phyloP scores from a whole-genome alignment of 805 yeast genomes.

The Jamesozyma jinghongensis region DNA sequence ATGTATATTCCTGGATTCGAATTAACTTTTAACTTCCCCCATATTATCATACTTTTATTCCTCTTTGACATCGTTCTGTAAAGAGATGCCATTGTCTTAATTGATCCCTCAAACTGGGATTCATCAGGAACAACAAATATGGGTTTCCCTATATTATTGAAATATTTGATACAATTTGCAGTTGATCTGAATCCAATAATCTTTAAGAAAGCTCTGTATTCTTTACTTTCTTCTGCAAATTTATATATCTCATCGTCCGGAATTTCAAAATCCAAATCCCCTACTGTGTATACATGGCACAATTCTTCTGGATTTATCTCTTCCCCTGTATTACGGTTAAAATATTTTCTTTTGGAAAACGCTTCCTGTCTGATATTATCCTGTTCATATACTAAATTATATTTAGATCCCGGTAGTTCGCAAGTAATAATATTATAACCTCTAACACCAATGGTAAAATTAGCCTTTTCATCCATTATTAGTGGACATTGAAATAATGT shows the following conservation, averaged over 20 bases:
- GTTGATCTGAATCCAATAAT: slow-evolving; percentile 58
- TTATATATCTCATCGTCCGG: slow-evolving; percentile 31
- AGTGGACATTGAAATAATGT: slow-evolving; percentile 55
- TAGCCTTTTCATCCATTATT: slow-evolving; percentile 39
- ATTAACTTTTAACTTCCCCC: slow-evolving; percentile 53
- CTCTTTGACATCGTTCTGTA: slow-evolving; percentile 48
- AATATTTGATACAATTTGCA: slow-evolving; percentile 36
- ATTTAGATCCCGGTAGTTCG: slow-evolving; percentile 39
- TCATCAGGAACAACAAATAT: slow-evolving; percentile 61
- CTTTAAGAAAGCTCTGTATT: slow-evolving; percentile 43
- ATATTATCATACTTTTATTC: slow-evolving; percentile 54
- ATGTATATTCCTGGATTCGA: slow-evolving; percentile 51
- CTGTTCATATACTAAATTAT: slow-evolving; percentile 45
- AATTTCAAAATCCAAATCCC: slow-evolving; percentile 37
- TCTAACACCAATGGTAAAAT: slow-evolving; percentile 52
- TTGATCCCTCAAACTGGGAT: slow-evolving; percentile 51
- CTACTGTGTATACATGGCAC: slow-evolving; percentile 36
- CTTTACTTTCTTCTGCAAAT: slow-evolving; percentile 29
- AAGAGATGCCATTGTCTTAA: slow-evolving; percentile 56
- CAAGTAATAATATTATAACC: slow-evolving; percentile 60
- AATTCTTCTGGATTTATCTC: slow-evolving; percentile 31
- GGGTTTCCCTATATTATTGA: slow-evolving; percentile 46
- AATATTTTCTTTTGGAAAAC: slow-evolving; percentile 34
- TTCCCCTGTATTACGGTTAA: slow-evolving; percentile 37
- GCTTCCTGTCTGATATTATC: slow-evolving; percentile 47